These are phyloP conservation scores for Clonostachys solani DNA, from an alignment of 2,329 filamentous ascomycete species.

Conservation along the genomic window DNA sequence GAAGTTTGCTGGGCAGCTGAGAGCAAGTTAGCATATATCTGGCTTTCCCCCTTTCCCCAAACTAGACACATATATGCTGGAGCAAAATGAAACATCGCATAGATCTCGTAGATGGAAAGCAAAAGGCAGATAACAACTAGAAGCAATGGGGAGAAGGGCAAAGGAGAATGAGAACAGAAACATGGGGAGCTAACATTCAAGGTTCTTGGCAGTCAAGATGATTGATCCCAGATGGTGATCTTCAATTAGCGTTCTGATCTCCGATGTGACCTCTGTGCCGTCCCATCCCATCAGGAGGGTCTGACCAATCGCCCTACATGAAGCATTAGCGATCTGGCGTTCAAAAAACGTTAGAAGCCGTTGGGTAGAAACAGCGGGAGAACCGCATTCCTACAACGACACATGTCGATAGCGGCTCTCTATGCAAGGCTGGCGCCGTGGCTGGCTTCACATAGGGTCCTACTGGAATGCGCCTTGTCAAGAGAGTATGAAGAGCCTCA, in stretches of 20 bases:
- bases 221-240: conserved; percentile 87
- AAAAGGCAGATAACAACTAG: no score
- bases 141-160: no score
- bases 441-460: not conserved
- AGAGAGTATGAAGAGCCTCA: conserved; percentile 10
- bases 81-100: no score
- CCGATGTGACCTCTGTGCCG: conserved; percentile 77
- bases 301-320: conserved; percentile 64
- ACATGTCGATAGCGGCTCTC: not conserved
- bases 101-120: no score
- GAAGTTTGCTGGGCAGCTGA: conserved; percentile 89
- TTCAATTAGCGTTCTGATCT: conserved; percentile 76
- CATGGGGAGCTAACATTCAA: conserved; percentile 58
- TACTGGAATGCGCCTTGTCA: not conserved
- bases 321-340: not conserved
- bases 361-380: conserved; percentile 1
- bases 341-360: not conserved
- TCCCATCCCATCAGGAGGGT: conserved; percentile 83
- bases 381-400: not conserved
- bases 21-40: conserved; percentile 8
- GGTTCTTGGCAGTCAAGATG: conserved; percentile 76
- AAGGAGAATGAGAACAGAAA: no score
- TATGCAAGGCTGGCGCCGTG: no score
- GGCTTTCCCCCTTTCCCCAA: no score
- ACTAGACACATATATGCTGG: no score